Conservation (phyloP, 495 filamentous ascomycete species). For the Sphaerosporella brunnea region DNA sequence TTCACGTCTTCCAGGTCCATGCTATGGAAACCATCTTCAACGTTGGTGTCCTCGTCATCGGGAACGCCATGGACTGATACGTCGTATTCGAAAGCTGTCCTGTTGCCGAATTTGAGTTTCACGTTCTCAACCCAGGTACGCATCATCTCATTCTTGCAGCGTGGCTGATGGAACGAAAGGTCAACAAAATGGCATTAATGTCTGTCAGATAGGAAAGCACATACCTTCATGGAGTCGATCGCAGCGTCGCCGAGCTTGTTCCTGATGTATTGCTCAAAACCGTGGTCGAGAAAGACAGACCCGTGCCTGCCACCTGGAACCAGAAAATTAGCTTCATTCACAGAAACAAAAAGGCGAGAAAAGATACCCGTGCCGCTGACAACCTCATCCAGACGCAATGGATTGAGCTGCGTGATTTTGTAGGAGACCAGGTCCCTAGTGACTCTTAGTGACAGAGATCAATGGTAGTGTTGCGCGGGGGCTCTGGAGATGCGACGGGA, state of each 20-base stretch:
- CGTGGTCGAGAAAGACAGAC: constrained; percentile 27
- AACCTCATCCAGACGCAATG: constrained; percentile 33
- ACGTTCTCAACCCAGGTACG: constrained; percentile 26
- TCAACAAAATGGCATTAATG: no score
- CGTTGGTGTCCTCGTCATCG: constrained; percentile 44
- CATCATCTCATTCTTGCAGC: constrained; percentile 30
- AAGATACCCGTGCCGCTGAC: constrained; percentile 31
- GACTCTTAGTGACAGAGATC: not conserved
- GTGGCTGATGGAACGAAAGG: not conserved
- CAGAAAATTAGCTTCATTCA: constrained; percentile 25
- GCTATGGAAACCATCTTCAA: constrained; percentile 47
- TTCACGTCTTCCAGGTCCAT: constrained; percentile 31
- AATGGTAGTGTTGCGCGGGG: no score
- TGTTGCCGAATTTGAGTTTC: constrained; percentile 23
- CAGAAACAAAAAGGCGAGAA: not conserved
- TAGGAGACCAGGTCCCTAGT: constrained; percentile 32
- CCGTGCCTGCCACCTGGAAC: constrained; percentile 10
- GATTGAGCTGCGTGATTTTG: constrained; percentile 34
- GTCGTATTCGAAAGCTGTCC: constrained; percentile 24
- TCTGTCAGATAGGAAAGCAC: no score
- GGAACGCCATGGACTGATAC: constrained; percentile 46
- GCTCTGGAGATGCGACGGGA: no score
- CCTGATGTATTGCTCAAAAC: constrained; percentile 54
- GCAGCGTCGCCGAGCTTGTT: constrained; percentile 53
- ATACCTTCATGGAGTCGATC: constrained; percentile 1